phyloP scores from a whole-genome alignment of 768 basidiomycete genomes.

The Paxillus involutus region DNA sequence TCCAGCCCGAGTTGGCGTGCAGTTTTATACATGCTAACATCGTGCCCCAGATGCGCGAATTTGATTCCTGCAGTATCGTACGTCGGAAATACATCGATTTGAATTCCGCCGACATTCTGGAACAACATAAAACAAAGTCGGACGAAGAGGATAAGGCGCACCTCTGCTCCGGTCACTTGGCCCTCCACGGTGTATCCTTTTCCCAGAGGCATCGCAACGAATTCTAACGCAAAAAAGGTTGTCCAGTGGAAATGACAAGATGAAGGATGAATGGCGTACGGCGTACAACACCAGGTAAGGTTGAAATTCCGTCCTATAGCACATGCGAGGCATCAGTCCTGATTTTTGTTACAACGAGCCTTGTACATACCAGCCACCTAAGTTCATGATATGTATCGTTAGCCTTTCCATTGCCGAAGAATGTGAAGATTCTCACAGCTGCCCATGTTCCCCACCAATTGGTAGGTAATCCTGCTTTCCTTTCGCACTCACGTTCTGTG shows the following conservation, averaged over 20 bases:
- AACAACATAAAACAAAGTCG: not conserved
- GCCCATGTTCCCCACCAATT: not conserved
- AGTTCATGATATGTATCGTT: not conserved
- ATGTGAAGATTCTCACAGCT: not conserved
- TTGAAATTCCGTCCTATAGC: conserved; percentile 21
- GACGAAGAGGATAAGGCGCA: not conserved
- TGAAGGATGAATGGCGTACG: not conserved
- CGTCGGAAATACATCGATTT: conserved; percentile 1
- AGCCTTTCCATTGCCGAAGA: not conserved
- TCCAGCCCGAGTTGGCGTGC: conserved; percentile 2
- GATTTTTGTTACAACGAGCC: too few relatives aligned
- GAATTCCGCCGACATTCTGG: conserved; percentile 10
- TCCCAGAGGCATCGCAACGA: conserved; percentile 25
- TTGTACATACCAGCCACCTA: not conserved
- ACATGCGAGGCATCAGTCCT: too few relatives aligned
- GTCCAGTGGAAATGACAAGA: too few relatives aligned
- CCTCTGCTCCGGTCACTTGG: conserved; percentile 8
- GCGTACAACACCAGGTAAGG: conserved; percentile 15
- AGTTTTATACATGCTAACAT: not conserved
- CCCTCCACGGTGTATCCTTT: conserved; percentile 23
- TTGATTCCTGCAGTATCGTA: not conserved
- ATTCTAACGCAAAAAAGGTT: not conserved
- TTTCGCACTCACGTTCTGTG: not conserved
- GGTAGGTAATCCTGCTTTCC: conserved; percentile 26
- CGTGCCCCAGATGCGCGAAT: not conserved